Percentiles rank a stretch among this genome's conserved stretches.
Evolutionary conservation across 2,329 filamentous ascomycete genomes (phyloP).

Genomic region (Pseudogymnoascus sp.): DNA sequence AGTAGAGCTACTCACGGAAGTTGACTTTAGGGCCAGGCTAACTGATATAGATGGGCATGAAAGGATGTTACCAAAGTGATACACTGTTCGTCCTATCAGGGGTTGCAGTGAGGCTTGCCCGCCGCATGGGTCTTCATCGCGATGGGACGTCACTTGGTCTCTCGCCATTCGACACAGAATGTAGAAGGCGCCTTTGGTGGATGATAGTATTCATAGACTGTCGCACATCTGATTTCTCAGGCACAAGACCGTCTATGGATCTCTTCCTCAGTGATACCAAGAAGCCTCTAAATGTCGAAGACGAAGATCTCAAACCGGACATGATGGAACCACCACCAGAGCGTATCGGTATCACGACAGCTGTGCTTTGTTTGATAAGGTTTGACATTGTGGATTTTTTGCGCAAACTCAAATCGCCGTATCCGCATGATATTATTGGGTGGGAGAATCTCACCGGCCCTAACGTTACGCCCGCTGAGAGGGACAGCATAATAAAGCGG

Average conservation of each 20-base stretch:
- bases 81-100: conserved; percentile 14
- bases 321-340: conserved; percentile 38
- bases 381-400: conserved; percentile 37
- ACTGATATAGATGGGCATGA: conserved; percentile 10
- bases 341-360: conserved; percentile 40
- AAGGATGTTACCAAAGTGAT: conserved; percentile 10
- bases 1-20: neutral
- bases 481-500: conserved; percentile 27
- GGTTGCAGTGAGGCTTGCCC: conserved; percentile 15
- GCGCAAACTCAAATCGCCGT: conserved; percentile 31
- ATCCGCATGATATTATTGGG: conserved; percentile 12
- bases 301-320: conserved; percentile 39
- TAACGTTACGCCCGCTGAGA: conserved; percentile 13
- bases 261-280: conserved; percentile 39
- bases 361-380: conserved; percentile 19
- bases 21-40: neutral
- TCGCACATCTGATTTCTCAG: conserved; percentile 44
- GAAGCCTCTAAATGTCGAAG: conserved; percentile 45
- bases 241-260: conserved; percentile 32
- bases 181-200: conserved; percentile 50
- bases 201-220: conserved; percentile 46
- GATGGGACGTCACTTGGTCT: conserved; percentile 44
- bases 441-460: conserved; percentile 17
- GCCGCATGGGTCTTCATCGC: conserved; percentile 16
- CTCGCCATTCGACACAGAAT: conserved; percentile 43